A percentile compares a stretch with the other conserved stretches of the same genome.
These are phyloP conservation scores for Melampsora larici-populina DNA, from an alignment of 1,284 basidiomycete species.

Conservation along the genomic window DNA sequence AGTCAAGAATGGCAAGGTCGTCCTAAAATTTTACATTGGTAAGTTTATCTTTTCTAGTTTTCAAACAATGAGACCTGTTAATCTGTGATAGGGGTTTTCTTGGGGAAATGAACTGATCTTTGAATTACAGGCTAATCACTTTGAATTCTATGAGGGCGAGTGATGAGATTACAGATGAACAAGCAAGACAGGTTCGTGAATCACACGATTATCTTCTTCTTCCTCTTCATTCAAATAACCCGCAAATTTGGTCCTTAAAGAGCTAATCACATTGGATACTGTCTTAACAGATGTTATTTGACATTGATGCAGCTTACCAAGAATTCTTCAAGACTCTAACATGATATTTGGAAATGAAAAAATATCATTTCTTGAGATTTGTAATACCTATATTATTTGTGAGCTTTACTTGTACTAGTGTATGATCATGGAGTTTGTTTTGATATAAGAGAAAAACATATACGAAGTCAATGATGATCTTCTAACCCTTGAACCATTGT, in stretches of 20 bases:
- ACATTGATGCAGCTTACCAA: constrained; percentile 92
- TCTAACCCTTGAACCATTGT: too few species aligned
- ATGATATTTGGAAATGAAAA: background rate
- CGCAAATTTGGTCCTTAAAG: background rate
- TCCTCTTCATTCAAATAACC: constrained; percentile 13
- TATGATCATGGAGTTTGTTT: too few species aligned
- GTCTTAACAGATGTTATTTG: constrained; percentile 76
- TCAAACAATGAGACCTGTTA: too few species aligned
- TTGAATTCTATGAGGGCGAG: constrained; percentile 95
- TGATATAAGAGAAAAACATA: too few species aligned
- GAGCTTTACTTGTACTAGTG: too few species aligned
- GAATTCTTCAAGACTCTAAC: constrained; percentile 88
- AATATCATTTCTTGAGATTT: too few species aligned
- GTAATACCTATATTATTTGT: too few species aligned
- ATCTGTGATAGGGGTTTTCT: too few species aligned
- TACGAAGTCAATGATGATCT: too few species aligned
- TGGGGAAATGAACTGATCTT: too few species aligned
- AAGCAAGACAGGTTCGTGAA: constrained; percentile 76
- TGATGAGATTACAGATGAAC: constrained; percentile 92
- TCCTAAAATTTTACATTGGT: constrained; percentile 90
- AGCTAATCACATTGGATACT: background rate
- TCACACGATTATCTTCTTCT: background rate
- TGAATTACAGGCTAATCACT: constrained; percentile 79
- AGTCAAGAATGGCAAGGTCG: constrained; percentile 92
- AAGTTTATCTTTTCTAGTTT: constrained; percentile 53